These are phyloP conservation scores for Hypoxylon sp. DNA, from an alignment of 2,329 filamentous ascomycete species.

Conservation along the genomic window DNA sequence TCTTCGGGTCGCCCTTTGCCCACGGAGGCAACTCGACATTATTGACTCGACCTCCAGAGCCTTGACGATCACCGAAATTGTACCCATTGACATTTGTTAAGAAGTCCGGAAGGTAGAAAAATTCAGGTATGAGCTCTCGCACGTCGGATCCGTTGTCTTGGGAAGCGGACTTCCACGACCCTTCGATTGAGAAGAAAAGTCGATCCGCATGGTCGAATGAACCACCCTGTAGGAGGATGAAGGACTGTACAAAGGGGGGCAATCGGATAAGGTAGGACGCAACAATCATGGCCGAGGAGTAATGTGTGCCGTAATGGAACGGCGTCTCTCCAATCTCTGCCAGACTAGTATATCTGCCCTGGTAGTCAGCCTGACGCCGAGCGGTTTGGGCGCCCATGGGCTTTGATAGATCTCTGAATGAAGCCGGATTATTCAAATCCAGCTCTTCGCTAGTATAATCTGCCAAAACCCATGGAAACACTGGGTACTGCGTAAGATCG, in stretches of 20 bases:
- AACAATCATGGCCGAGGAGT: constrained; percentile 99
- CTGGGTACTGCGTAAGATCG: constrained; percentile 96
- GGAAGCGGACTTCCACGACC: constrained; percentile 91
- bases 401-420: constrained; percentile 91
- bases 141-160: constrained; percentile 93
- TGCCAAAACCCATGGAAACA: constrained; percentile 96
- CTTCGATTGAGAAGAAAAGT: constrained; percentile 91
- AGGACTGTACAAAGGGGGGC: constrained; percentile 96
- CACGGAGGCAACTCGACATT: constrained; percentile 91
- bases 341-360: constrained; percentile 86
- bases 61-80: constrained; percentile 90
- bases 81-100: constrained; percentile 93
- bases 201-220: constrained; percentile 96
- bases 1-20: constrained; percentile 95
- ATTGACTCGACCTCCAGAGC: constrained; percentile 81
- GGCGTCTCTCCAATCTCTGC: constrained; percentile 92
- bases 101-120: constrained; percentile 97
- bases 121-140: constrained; percentile 93
- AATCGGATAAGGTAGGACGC: constrained; percentile 95
- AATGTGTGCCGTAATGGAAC: constrained; percentile 98
- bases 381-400: constrained; percentile 94
- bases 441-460: constrained; percentile 96
- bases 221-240: constrained; percentile 92
- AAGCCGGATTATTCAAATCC: constrained; percentile 84
- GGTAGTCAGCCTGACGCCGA: constrained; percentile 80